Conservation (phyloP, 2,329 filamentous ascomycete species). For the Colletotrichum spaethianum region DNA sequence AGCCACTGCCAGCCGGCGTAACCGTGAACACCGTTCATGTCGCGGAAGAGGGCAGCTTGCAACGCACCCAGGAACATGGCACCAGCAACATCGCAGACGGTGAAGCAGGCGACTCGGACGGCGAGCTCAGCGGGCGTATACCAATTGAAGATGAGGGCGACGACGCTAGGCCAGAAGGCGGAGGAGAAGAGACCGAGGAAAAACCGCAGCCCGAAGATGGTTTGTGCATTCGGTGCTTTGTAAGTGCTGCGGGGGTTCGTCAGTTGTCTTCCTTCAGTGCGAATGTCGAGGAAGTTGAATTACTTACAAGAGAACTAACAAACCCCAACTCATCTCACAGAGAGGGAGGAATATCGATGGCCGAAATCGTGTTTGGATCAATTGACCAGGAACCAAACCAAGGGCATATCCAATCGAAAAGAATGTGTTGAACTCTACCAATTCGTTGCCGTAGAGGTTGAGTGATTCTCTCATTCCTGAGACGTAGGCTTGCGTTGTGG, state of each 20-base stretch:
- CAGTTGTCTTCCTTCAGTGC: constrained; percentile 8
- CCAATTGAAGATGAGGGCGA: constrained; percentile 62
- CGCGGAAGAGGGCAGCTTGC: constrained; percentile 57
- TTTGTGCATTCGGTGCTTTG: constrained; percentile 48
- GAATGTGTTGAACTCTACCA: constrained; percentile 42
- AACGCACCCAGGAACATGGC: constrained; percentile 61
- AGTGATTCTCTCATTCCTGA: constrained; percentile 57
- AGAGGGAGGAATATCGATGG: constrained; percentile 45
- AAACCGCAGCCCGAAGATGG: constrained; percentile 54
- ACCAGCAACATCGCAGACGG: constrained; percentile 59
- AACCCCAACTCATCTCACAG: constrained; percentile 57
- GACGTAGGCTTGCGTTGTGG: constrained; percentile 56
- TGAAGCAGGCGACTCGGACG: constrained; percentile 59
- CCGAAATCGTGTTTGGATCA: constrained; percentile 46
- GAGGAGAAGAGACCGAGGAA: constrained; percentile 53
- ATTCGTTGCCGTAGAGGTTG: constrained; percentile 51
- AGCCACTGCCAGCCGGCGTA: constrained; percentile 62
- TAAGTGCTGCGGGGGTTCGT: constrained; percentile 40
- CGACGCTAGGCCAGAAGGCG: constrained; percentile 51
- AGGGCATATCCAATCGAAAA: constrained; percentile 46
- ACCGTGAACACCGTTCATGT: constrained; percentile 57
- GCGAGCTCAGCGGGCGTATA: constrained; percentile 61
- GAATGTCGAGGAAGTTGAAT: neutral
- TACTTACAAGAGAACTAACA: constrained; percentile 43
- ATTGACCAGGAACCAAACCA: constrained; percentile 47